A percentile compares a stretch with the other conserved stretches of the same genome.
phyloP scores from a whole-genome alignment of 2,329 filamentous ascomycete species.

The Curvularia spicifera region DNA sequence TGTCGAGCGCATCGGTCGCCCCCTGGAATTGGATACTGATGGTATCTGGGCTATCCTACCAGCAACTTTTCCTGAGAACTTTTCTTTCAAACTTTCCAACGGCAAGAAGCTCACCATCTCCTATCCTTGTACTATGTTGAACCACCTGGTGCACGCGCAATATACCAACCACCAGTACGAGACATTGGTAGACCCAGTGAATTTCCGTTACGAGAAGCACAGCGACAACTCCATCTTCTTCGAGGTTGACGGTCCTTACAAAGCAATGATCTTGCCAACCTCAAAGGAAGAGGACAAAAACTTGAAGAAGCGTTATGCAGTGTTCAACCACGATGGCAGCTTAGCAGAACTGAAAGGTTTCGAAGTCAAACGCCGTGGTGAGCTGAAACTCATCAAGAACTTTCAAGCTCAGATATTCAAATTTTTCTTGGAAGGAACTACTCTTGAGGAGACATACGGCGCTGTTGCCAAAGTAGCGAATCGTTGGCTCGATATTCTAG shows the following conservation, averaged over 20 bases:
- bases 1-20: slow-evolving; percentile 90
- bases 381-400: slow-evolving; percentile 99
- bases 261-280: slow-evolving; percentile 94
- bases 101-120: slow-evolving; percentile 97
- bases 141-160: slow-evolving; percentile 90
- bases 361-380: slow-evolving; percentile 95
- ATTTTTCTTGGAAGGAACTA: slow-evolving; percentile 93
- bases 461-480: slow-evolving; percentile 95
- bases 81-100: slow-evolving; percentile 89
- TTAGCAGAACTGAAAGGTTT: slow-evolving; percentile 96
- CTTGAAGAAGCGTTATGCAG: slow-evolving; percentile 97
- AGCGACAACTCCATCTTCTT: slow-evolving; percentile 99
- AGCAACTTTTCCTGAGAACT: slow-evolving; percentile 95
- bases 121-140: slow-evolving; percentile 98
- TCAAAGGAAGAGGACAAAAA: slow-evolving; percentile 99
- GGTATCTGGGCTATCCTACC: slow-evolving; percentile 99
- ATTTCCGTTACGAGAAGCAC: slow-evolving; percentile 91
- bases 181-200: slow-evolving; percentile 77
- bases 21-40: slow-evolving; percentile 93
- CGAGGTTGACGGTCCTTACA: slow-evolving; percentile 97
- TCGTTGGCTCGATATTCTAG: slow-evolving; percentile 92
- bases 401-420: slow-evolving; percentile 99
- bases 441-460: slow-evolving; percentile 84
- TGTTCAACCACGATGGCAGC: slow-evolving; percentile 97
- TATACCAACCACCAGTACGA: slow-evolving; percentile 99